Base-by-base conservation (phyloP, 2,329 filamentous ascomycete genomes). In the Polychaeton citri region DNA sequence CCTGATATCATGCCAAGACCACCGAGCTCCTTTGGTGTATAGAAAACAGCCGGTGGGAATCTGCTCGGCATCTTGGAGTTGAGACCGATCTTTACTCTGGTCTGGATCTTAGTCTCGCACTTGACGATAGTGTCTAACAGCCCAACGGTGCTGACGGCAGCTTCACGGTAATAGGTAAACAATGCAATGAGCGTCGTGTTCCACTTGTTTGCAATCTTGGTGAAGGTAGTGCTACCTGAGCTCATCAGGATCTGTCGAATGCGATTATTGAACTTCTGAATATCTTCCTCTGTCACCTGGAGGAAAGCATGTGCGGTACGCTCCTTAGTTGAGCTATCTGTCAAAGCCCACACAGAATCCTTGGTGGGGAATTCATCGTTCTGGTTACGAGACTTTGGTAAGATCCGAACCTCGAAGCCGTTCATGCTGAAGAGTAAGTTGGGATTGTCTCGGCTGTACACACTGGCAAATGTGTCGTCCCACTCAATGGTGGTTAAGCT, bases 151-250 rank as follows among this genome's bases (percentile, higher is more conserved):
- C 88, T 94, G 2, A 96, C 88, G 12, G 90, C 90, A 33, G 90
- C 90, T 57, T 98, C 90, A 57, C 90, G 84, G 57, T 98, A 98
- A 62, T 98, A 98, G 0, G 90, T 96, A 64, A 98, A 98, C 18
- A 98, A 72, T 1, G 90, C 87, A 52, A 98, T 98, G 47, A 98
- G 63, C 1, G 85, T 90, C 0, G 90, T 98, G 62, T 98, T 98
- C 90, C 92, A 98, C 65, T 98, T 98, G 65, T 98, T 98, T 32
- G 92, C 90, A 53, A 98, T 98, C 72, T 98, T 98, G 32, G 90
- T 98, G 64, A 98, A 98, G 0, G 90, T 98, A 0, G 90, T 98
- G 4, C 85, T 94, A n/a, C 90, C 92, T 39, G 90, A 96, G 8
- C 88, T 96, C 90, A 98, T 98, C 38, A 98, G 71, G 55, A 98